phyloP scores from a whole-genome alignment of 2,329 filamentous ascomycete genomes.

The Curvularia sp. region DNA sequence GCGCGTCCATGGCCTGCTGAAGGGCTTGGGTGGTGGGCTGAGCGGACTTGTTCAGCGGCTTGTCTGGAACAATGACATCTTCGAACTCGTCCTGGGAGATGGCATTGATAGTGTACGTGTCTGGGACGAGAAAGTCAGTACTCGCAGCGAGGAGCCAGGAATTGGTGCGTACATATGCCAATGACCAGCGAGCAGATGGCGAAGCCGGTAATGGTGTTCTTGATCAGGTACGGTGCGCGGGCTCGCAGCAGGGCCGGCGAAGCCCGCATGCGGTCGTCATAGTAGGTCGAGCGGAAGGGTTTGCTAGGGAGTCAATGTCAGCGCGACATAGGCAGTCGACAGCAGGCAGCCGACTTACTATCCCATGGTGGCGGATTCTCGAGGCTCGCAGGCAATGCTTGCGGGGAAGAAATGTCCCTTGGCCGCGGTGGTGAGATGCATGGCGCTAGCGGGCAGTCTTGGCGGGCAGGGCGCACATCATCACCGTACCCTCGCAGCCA shows the following conservation, averaged over 20 bases:
- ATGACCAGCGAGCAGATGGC: conserved; percentile 77
- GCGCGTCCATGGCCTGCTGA: conserved; percentile 40
- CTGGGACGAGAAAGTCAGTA: conserved; percentile 50
- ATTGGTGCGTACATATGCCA: conserved; percentile 74
- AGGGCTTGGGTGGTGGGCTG: conserved; percentile 40
- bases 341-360: conserved; percentile 36
- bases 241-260: conserved; percentile 89
- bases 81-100: conserved; percentile 97
- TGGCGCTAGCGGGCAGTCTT: conserved; percentile 21
- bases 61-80: conserved; percentile 87
- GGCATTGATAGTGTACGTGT: conserved; percentile 76
- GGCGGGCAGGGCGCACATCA: conserved; percentile 21
- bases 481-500: conserved; percentile 10
- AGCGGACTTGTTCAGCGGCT: conserved; percentile 60
- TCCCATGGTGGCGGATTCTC: conserved; percentile 41
- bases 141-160: not conserved
- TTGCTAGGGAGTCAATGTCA: conserved; percentile 33
- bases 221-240: conserved; percentile 87
- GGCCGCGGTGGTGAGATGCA: conserved; percentile 32
- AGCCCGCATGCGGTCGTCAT: conserved; percentile 85
- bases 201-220: conserved; percentile 84
- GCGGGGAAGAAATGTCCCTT: conserved; percentile 27
- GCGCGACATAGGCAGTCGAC: not conserved
- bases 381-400: conserved; percentile 22
- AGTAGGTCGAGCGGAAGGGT: conserved; percentile 78